phyloP scores from a whole-genome alignment of 2,329 filamentous ascomycete species.

The Neonectria hederae region DNA sequence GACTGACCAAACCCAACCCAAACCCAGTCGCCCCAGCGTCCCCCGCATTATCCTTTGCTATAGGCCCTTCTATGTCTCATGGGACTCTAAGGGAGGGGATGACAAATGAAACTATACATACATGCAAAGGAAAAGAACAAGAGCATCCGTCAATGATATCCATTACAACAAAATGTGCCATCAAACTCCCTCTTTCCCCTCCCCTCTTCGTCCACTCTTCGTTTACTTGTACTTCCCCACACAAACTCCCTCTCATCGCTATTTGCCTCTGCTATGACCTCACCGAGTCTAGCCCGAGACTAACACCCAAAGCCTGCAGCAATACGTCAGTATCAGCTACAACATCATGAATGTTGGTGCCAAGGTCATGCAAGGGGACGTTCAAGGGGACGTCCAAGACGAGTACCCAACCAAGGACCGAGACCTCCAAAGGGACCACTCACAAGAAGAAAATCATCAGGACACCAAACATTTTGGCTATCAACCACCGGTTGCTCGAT shows the following conservation, averaged over 20 bases:
- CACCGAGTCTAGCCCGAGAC: slow-evolving; percentile 47
- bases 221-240: slow-evolving; percentile 18
- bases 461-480: slow-evolving; percentile 82
- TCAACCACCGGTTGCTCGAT: slow-evolving; percentile 93
- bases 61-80: slow-evolving; percentile 18
- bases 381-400: neutral
- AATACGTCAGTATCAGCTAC: slow-evolving; percentile 24
- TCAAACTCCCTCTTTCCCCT: slow-evolving; percentile 20
- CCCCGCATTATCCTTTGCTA: slow-evolving; percentile 16
- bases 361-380: neutral
- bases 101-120: slow-evolving; percentile 34
- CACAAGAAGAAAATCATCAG: slow-evolving; percentile 91
- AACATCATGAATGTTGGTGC: neutral
- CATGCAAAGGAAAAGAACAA: slow-evolving; percentile 35
- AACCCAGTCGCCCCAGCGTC: slow-evolving; percentile 2
- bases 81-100: slow-evolving; percentile 25
- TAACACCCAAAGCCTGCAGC: slow-evolving; percentile 51
- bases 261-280: slow-evolving; percentile 13
- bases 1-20: neutral
- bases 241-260: slow-evolving; percentile 23
- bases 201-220: slow-evolving; percentile 18
- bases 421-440: slow-evolving; percentile 41
- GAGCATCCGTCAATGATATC: slow-evolving; percentile 31
- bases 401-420: neutral
- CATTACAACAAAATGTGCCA: slow-evolving; percentile 40